These are phyloP conservation scores for Typha latifolia DNA, from an alignment of 176 grass and related monocot genomes.

Conservation along the genomic window DNA sequence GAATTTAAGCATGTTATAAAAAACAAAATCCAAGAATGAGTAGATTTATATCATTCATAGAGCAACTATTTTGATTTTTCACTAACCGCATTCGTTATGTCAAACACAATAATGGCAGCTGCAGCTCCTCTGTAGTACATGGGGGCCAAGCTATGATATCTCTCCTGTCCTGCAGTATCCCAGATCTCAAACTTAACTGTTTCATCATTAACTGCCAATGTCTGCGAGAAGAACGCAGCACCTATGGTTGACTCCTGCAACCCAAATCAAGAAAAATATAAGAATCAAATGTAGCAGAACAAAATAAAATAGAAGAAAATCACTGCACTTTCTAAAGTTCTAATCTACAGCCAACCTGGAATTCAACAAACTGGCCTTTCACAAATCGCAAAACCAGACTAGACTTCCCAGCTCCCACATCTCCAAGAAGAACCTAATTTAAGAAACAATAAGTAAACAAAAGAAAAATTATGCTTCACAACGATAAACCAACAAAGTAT, in stretches of 20 bases:
- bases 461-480: background rate
- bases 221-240: slow-evolving; percentile 92
- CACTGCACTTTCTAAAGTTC: background rate
- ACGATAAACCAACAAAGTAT: background rate
- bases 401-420: slow-evolving; percentile 86
- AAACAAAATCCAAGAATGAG: no score
- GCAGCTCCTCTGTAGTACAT: slow-evolving; percentile 98
- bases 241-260: slow-evolving; percentile 85
- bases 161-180: slow-evolving; percentile 98
- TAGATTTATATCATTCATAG: background rate
- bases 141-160: slow-evolving; percentile 93
- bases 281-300: slow-evolving; percentile 1
- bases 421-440: slow-evolving; percentile 81
- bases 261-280: slow-evolving; percentile 4
- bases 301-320: slow-evolving; percentile 6
- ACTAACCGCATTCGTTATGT: slow-evolving; percentile 82
- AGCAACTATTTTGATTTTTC: background rate
- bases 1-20: no score
- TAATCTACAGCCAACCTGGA: slow-evolving; percentile 47
- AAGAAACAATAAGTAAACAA: background rate
- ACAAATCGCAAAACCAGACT: slow-evolving; percentile 89
- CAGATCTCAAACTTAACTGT: slow-evolving; percentile 99
- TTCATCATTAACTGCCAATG: slow-evolving; percentile 71
- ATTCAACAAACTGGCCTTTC: slow-evolving; percentile 97
- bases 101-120: slow-evolving; percentile 84